These are phyloP conservation scores for Dothideomycetidae sp. DNA, from an alignment of 2,329 filamentous ascomycete species.

Conservation along the genomic window DNA sequence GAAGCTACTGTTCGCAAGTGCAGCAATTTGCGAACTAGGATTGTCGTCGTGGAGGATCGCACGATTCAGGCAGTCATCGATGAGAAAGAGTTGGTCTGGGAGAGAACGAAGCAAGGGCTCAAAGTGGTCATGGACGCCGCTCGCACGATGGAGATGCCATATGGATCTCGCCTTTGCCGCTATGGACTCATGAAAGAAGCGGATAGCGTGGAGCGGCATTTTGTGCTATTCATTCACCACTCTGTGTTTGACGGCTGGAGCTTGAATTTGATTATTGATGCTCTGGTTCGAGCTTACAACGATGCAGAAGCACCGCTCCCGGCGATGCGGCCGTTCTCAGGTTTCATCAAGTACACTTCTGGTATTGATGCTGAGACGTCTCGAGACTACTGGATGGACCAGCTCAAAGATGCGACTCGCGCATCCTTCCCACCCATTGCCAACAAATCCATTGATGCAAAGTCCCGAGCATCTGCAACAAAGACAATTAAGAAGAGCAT, in stretches of 20 bases:
- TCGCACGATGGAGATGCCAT: neutral
- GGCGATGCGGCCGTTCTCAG: neutral
- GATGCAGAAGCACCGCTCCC: neutral
- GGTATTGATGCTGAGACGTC: neutral
- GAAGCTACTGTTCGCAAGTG: constrained; percentile 4
- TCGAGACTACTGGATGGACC: neutral
- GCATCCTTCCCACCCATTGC: neutral
- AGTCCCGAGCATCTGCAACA: too few species aligned
- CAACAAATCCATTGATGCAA: neutral
- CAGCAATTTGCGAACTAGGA: constrained; percentile 1
- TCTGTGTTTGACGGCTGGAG: constrained; percentile 20
- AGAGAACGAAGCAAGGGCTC: neutral
- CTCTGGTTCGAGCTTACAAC: neutral
- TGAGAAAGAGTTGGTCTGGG: neutral
- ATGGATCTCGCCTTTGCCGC: neutral
- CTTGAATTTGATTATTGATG: neutral
- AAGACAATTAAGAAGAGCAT: neutral
- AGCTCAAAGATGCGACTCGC: neutral
- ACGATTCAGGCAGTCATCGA: neutral
- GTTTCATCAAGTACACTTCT: neutral
- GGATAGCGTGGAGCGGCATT: constrained; percentile 6
- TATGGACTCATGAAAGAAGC: neutral
- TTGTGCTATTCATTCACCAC: constrained; percentile 26
- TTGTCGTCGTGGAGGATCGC: neutral
- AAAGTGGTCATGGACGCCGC: neutral